Evolutionary conservation across 768 basidiomycete genomes (phyloP), one percentile per base, ranked within the genome.

Genomic region (Xerocomellus amylosporus): DNA sequence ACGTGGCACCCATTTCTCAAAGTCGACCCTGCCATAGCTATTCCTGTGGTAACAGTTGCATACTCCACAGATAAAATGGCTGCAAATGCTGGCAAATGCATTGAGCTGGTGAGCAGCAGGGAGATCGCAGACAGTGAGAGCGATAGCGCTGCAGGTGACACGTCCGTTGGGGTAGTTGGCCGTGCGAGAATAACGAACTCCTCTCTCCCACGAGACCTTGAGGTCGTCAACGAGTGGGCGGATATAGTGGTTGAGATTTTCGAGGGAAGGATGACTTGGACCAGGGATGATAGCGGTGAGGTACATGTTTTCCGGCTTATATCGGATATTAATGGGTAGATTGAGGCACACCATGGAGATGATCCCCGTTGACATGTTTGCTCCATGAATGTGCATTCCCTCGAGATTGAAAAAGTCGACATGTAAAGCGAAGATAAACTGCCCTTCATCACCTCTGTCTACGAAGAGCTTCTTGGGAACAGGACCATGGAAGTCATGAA

Each of bases 281-380:
- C 76, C 72, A 1, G 73, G 75, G 8, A 75, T 72, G 33, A 76
- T 60, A 0, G 67, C 74, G 0, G 65, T 68, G 0, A 76, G 59
- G 53, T 69, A 78, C 55, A 79, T 63, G 54, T 80, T 75, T 20
- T 77, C 69, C 0, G 60, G 58, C 8, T 68, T 65, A 51, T 74
- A 76, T 2, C 66, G 59, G 1, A 71, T 48, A 19, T 71, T 55
- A 0, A 61, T 64, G 2, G 75, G 75, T 0, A 79, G 63, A 46
- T 77, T 77, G 3, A 61, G 31, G 8, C 56, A 63, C 2, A 54
- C 51, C 38, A 52, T 53, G 0, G 50, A 63, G 4, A 63, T 56
- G 1, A 61, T 56, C 5, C 54, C 49, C 0, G 44, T 50, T 0
- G 71, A 75, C 0, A 56, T 49, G 12, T 53, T 58, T 26, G 71